phyloP scores from a whole-genome alignment of 2,329 filamentous ascomycete species.

The Ceratocystis lukuohia region DNA sequence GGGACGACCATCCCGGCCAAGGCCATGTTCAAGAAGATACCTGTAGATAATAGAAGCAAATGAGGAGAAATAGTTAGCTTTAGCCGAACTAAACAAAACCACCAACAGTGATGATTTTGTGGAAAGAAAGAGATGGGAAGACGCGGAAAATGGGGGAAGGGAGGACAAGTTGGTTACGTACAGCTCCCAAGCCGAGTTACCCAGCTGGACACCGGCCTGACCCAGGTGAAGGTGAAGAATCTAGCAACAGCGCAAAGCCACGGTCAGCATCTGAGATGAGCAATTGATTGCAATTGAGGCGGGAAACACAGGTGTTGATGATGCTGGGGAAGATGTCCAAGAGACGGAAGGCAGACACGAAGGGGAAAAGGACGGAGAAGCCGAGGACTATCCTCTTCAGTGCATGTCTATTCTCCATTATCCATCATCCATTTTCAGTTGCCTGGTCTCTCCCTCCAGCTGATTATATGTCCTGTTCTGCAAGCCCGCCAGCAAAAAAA shows the following conservation, averaged over 20 bases:
- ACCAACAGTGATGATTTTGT: not conserved
- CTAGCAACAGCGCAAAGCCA: conserved; percentile 26
- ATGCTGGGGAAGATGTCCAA: too few relatives aligned
- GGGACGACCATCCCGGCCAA: conserved; percentile 49
- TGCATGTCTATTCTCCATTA: not conserved
- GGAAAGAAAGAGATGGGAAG: not conserved
- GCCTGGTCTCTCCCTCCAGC: not conserved
- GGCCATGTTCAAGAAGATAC: conserved; percentile 60
- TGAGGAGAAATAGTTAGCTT: not conserved
- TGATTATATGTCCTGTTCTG: not conserved
- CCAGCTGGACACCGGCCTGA: conserved; percentile 61
- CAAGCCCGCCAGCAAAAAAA: conserved; percentile 2
- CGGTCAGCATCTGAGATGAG: conserved; percentile 10
- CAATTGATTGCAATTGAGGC: not conserved
- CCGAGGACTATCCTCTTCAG: too few relatives aligned
- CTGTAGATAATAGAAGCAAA: conserved; percentile 28
- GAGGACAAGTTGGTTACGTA: conserved; percentile 35
- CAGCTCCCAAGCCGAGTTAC: conserved; percentile 66
- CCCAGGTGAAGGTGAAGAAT: conserved; percentile 52
- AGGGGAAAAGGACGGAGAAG: too few relatives aligned
- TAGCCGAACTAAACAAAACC: not conserved
- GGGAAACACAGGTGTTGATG: not conserved
- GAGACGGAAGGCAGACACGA: too few relatives aligned
- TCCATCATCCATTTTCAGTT: not conserved
- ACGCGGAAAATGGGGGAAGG: not conserved